These are phyloP conservation scores for Flaveria bidentis DNA, from an alignment of 129 eudicot genomes.

Conservation along the genomic window DNA sequence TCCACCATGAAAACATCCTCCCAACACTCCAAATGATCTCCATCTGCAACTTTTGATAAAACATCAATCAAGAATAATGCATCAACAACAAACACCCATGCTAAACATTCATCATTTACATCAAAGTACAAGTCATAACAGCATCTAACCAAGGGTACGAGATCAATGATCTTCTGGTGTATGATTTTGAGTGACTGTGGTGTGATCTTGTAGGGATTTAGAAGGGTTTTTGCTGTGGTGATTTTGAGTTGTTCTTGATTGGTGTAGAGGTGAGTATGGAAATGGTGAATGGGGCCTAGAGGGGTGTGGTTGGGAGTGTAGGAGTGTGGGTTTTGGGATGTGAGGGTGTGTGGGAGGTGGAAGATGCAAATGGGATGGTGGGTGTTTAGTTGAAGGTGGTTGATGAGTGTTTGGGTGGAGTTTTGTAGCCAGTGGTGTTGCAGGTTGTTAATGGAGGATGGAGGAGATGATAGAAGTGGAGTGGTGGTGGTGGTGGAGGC, in stretches of 20 bases:
- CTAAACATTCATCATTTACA: conserved; percentile 19
- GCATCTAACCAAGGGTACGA: conserved; percentile 27
- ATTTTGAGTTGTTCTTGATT: conserved; percentile 31
- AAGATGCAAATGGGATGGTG: conserved; percentile 22
- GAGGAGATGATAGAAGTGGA: conserved; percentile 18
- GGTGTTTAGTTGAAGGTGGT: conserved; percentile 14
- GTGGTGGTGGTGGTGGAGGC: neutral
- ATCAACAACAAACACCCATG: conserved; percentile 36
- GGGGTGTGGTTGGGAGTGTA: conserved; percentile 31
- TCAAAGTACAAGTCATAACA: conserved; percentile 38
- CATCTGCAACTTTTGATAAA: conserved; percentile 2
- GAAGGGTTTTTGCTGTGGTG: conserved; percentile 19
- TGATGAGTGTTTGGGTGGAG: conserved; percentile 7
- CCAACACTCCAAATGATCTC: neutral
- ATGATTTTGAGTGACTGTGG: neutral
- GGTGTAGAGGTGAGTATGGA: conserved; percentile 20
- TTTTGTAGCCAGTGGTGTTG: conserved; percentile 22
- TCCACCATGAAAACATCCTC: conserved; percentile 46
- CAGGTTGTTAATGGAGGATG: conserved; percentile 26
- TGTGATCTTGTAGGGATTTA: conserved; percentile 11
- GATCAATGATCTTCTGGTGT: neutral
- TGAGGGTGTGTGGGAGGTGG: conserved; percentile 28
- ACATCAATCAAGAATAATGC: conserved; percentile 33
- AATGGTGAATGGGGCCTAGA: conserved; percentile 38
- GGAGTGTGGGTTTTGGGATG: conserved; percentile 22